Percentiles rank a stretch among this genome's conserved stretches.
phyloP scores from a whole-genome alignment of 169 alveolate species.

The Cryptosporidium viatorum region DNA sequence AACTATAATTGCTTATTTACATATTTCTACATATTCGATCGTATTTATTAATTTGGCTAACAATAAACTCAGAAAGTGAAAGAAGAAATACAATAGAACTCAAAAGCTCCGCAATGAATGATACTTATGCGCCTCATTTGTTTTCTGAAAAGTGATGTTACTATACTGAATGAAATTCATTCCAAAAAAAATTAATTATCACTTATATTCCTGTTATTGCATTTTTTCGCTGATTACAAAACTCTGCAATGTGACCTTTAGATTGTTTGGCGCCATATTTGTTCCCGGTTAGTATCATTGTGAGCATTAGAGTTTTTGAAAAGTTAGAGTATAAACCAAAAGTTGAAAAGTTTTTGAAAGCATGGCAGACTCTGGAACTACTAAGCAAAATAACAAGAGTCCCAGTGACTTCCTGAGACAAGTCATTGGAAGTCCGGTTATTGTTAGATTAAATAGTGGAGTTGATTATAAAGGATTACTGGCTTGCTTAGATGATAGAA shows the following conservation, averaged over 20 bases:
- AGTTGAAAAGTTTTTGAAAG: conserved; percentile 1
- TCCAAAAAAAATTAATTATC: neutral
- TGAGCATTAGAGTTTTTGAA: neutral
- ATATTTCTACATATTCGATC: too few relatives aligned
- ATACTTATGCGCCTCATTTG: neutral
- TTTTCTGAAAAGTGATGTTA: too few relatives aligned
- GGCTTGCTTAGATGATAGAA: conserved; percentile 88
- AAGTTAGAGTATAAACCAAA: neutral
- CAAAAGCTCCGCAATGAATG: neutral
- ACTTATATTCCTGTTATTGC: too few relatives aligned
- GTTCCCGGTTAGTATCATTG: neutral
- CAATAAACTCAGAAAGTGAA: neutral
- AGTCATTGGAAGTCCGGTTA: conserved; percentile 66
- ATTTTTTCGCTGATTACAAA: too few relatives aligned
- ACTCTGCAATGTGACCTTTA: neutral
- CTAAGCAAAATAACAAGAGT: conserved; percentile 4
- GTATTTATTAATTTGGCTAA: too few relatives aligned
- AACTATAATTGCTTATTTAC: too few relatives aligned
- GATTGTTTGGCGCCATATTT: neutral
- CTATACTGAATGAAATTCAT: too few relatives aligned
- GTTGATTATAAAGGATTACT: conserved; percentile 79
- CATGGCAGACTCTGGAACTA: neutral
- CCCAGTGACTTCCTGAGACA: conserved; percentile 68
- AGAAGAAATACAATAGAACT: neutral
- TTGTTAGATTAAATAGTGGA: conserved; percentile 73